Evolutionary conservation across 148 eudicot species (phyloP), one percentile per base, ranked within the genome.

Genomic region (Cornus controversa): DNA sequence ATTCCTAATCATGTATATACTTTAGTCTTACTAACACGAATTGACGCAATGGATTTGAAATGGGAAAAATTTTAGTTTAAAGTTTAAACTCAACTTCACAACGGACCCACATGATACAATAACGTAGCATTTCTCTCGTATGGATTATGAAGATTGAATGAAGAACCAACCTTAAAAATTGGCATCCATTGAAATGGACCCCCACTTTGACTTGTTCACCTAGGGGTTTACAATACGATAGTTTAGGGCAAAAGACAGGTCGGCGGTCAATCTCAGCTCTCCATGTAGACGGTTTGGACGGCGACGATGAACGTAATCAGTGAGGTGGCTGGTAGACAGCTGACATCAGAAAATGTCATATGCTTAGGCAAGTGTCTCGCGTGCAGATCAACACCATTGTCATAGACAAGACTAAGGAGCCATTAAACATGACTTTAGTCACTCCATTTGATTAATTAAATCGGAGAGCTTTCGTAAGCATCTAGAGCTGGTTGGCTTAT

Each of bases 361-460:
- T 25, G 77, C 50, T 63, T 74, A n/a, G 77, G 77, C 68, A 74
- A 74, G 70, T 65, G 67, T 77, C 74, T 68, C 77, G 79, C 79
- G 57, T 77, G 79, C 79, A 22, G 28, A 69, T 34, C 54, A 60
- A 58, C 74, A 36, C 69, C 34, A 10, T 7, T 74, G 68, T 62
- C 77, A 74, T 47, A 63, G 31, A 62, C 54, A 62, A 40, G 53
- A 50, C 50, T 27, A 36, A 62, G 16, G 27, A 24, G 68, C 77
- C 69, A 36, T 74, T 74, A 74, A 62, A 34, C 31, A 36, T 37
- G 68, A 74, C 68, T 63, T 74, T 40, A n/a, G 2, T 34, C 22
- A 3, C 11, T 20, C 14, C n/a, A 23, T 29, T 73, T 10, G n/a
- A 58, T 57, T 23, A 18, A 34, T 50, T 50, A 50, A 50, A 34